These are phyloP conservation scores for Mortierella sp. DNA, from an alignment of 371 early-diverging fungal genomes.

Conservation along the genomic window DNA sequence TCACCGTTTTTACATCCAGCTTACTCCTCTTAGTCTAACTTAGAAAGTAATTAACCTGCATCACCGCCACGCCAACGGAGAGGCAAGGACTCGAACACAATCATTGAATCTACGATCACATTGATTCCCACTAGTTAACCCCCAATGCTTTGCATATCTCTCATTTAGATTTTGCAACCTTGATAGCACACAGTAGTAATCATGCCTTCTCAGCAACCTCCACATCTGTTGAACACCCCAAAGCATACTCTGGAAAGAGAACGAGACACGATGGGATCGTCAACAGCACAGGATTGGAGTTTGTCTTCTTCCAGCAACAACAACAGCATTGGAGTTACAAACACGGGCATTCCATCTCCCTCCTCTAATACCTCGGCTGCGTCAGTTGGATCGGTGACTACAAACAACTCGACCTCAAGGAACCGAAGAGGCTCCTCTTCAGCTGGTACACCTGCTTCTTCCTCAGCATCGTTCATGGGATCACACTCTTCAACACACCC, in stretches of 20 bases:
- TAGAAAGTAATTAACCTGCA: too few relatives aligned
- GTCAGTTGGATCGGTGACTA: not conserved
- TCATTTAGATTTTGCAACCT: not conserved
- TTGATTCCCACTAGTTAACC: too few relatives aligned
- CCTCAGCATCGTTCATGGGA: not conserved
- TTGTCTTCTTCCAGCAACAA: constrained; percentile 4
- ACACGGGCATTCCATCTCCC: not conserved
- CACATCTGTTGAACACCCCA: constrained; percentile 24
- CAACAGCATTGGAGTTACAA: constrained; percentile 8
- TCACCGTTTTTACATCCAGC: too few relatives aligned
- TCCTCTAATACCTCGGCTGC: not conserved
- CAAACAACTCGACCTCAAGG: constrained; percentile 1
- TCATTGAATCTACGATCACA: too few relatives aligned
- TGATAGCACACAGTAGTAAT: not conserved
- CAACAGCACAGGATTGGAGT: constrained; percentile 20
- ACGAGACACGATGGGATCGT: constrained; percentile 17
- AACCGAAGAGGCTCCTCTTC: constrained; percentile 10
- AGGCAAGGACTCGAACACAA: not conserved
- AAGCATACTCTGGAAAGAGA: constrained; percentile 31
- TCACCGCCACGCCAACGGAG: not conserved
- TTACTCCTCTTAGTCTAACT: too few relatives aligned
- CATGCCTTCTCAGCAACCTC: constrained; percentile 39
- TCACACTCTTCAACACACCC: not conserved
- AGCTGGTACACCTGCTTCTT: not conserved
- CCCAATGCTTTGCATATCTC: not conserved